Evolutionary conservation across 495 filamentous ascomycete genomes (phyloP), one percentile per base, ranked within the genome.

Genomic region (Penicillium psychrofluorescens): DNA sequence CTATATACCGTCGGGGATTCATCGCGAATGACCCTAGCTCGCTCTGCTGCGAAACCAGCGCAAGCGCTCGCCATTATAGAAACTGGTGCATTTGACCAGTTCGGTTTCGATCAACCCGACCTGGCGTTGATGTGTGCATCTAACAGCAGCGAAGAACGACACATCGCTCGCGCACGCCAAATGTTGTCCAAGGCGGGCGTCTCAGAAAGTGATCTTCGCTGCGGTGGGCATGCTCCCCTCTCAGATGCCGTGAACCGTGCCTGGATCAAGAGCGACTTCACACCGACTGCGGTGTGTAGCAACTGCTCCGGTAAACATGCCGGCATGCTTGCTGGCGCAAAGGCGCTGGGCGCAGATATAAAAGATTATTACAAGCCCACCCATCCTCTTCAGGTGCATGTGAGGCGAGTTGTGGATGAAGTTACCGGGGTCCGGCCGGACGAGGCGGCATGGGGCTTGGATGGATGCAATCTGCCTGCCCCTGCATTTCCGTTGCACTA

Each of bases 271-370:
- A 61, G 48, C 4, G 67, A 53, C 37, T 64, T 54, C 36, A 51
- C 36, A 1, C 64, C 68, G 0, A 61, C 55, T 0, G 49, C 45
- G 0, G 43, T 59, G 1, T 64, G 55, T n/a, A 66, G 57, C 36
- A 66, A 66, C 36, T 71, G 68, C 34, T 70, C 68, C 3, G 66
- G 63, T 1, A 71, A 70, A 15, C 64, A 71, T 51, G 63, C 54
- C 5, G 64, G 67, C 2, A 66, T 71, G 61, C 46, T 68, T 29
- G 66, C 58, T 28, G 66, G 58, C 1, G 50, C 63, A 8, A 67
- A 55, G 39, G 54, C 55, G 1, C 13, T 70, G 1, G 62, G 55
- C 3, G 51, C 48, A 2, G 54, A 52, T 30, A 39, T 58, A 1
- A 38, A 8, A 7, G 52, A 38, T 16, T 71, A 70, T 48, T 59